Evolutionary conservation across 2,329 filamentous ascomycete species (phyloP).

Genomic region (Colletotrichum aenigma): DNA sequence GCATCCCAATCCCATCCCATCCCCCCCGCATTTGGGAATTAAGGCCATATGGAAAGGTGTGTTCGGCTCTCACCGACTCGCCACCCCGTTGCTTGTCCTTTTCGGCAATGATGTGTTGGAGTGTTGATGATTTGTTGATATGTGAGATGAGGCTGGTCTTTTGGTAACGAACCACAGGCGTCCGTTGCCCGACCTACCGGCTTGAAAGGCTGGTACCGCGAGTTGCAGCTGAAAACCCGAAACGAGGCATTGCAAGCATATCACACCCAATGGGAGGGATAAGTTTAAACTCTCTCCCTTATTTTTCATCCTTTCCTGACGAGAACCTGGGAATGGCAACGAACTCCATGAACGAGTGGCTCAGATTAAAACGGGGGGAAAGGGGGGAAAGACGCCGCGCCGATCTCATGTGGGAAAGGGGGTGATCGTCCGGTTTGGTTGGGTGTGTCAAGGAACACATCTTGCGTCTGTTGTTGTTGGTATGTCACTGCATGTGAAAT

Average conservation of each 20-base stretch:
- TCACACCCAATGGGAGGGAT: not conserved
- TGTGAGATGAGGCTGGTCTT: not conserved
- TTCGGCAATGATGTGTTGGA: conserved; percentile 5
- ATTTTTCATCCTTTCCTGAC: not conserved
- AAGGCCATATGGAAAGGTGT: not conserved
- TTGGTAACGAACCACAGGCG: not conserved
- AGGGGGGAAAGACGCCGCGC: conserved; percentile 5
- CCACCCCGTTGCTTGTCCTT: not conserved
- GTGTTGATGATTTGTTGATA: not conserved
- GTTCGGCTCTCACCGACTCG: conserved; percentile 15
- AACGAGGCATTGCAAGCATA: not conserved
- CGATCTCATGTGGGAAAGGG: not conserved
- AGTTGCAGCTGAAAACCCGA: not conserved
- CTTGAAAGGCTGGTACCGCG: not conserved
- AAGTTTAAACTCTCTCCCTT: not conserved
- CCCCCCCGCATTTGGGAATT: not conserved
- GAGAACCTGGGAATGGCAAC: not conserved
- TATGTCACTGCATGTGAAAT: not conserved
- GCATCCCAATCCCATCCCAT: not conserved
- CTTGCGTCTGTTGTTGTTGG: not conserved
- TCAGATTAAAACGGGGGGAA: not conserved
- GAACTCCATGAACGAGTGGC: not conserved
- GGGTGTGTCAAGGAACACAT: not conserved
- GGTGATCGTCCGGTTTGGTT: not conserved
- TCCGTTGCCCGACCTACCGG: not conserved